A percentile compares a stretch with the other conserved stretches of the same genome.
These are phyloP conservation scores for Cladobotryum mycophilum DNA, from an alignment of 2,329 filamentous ascomycete genomes.

Conservation along the genomic window DNA sequence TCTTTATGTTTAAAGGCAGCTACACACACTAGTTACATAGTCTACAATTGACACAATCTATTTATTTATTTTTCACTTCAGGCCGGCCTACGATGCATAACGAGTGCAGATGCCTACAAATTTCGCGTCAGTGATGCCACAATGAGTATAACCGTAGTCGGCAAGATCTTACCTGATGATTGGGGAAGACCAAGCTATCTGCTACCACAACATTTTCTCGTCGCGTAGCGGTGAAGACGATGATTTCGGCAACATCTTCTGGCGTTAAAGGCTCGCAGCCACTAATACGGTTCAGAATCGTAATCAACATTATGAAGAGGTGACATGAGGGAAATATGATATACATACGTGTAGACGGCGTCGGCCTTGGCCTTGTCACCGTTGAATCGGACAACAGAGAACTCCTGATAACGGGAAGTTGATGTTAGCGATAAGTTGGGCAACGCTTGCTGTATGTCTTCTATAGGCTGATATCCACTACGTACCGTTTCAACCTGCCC, in stretches of 20 bases:
- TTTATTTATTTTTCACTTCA: neutral
- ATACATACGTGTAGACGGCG: conserved; percentile 72
- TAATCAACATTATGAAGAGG: neutral
- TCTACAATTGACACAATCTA: neutral
- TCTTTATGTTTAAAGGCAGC: no score
- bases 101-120: conserved; percentile 26
- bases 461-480: neutral
- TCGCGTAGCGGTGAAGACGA: conserved; percentile 78
- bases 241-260: conserved; percentile 83
- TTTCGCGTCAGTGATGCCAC: neutral
- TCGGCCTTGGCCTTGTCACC: conserved; percentile 87
- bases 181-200: conserved; percentile 81
- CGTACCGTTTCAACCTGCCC: conserved; percentile 83
- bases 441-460: neutral
- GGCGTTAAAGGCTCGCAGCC: conserved; percentile 78
- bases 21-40: neutral
- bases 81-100: conserved; percentile 23
- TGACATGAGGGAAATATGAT: conserved; percentile 1
- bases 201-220: conserved; percentile 88
- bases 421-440: neutral
- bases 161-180: conserved; percentile 62
- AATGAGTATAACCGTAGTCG: neutral
- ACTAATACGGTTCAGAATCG: conserved; percentile 32
- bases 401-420: conserved; percentile 50
- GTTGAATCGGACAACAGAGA: conserved; percentile 80